A percentile compares a stretch with the other conserved stretches of the same genome.
Conservation (phyloP, 2,329 filamentous ascomycete genomes). For the Hortaea sp. region DNA sequence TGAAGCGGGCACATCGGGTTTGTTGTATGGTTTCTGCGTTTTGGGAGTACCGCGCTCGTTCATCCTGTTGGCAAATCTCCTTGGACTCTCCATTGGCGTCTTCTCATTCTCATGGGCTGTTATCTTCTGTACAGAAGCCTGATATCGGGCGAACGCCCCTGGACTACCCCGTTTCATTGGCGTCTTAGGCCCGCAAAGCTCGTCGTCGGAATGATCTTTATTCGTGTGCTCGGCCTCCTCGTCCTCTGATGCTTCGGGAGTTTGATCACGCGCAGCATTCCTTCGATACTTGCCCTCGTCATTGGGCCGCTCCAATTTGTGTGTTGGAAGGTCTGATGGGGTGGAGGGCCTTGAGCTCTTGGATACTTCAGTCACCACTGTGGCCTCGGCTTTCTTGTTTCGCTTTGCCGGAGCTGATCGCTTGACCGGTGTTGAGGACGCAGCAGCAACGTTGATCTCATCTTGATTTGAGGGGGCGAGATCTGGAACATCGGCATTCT, state of each 20-base stretch:
- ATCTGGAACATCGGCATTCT: slow-evolving; percentile 18
- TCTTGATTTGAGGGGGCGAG: slow-evolving; percentile 3
- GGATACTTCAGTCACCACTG: slow-evolving; percentile 8
- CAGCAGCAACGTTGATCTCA: slow-evolving; percentile 4
- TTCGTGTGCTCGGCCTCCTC: slow-evolving; percentile 7
- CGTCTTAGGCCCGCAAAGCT: slow-evolving; percentile 24
- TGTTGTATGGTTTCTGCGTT: slow-evolving; percentile 15
- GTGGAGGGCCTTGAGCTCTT: slow-evolving; percentile 17
- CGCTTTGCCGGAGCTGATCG: not conserved
- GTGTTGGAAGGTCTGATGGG: slow-evolving; percentile 11
- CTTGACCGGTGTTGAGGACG: slow-evolving; percentile 2
- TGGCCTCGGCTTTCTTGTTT: not conserved
- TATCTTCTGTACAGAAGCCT: slow-evolving; percentile 9
- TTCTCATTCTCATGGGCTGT: not conserved
- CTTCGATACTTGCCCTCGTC: slow-evolving; percentile 8
- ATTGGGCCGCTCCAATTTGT: slow-evolving; percentile 4
- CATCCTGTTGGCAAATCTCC: slow-evolving; percentile 1
- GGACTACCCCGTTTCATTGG: slow-evolving; percentile 21
- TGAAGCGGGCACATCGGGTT: slow-evolving; percentile 10
- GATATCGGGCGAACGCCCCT: slow-evolving; percentile 8
- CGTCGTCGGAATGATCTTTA: slow-evolving; percentile 18
- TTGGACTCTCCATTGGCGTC: not conserved
- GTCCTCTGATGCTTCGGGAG: not conserved
- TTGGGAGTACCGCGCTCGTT: slow-evolving; percentile 15
- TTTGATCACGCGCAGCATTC: not conserved